These are phyloP conservation scores for Leccinum longicurvipes DNA, from an alignment of 768 basidiomycete genomes.

Conservation along the genomic window DNA sequence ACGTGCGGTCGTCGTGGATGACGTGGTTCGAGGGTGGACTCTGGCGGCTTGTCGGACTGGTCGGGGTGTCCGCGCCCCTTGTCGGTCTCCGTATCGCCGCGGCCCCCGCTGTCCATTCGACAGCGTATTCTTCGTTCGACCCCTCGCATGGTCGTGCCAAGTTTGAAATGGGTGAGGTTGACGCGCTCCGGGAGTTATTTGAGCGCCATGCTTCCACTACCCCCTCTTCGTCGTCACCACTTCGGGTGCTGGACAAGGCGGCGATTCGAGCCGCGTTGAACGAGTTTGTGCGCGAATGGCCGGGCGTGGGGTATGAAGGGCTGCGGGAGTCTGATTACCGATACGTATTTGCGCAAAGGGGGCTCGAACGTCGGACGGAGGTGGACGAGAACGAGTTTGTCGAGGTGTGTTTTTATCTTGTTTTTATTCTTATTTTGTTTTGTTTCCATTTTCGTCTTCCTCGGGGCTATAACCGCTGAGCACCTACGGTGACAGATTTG, in stretches of 20 bases:
- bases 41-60: slow-evolving; percentile 25
- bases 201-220: slow-evolving; percentile 1
- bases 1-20: not conserved
- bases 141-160: slow-evolving; percentile 46
- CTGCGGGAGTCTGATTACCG: slow-evolving; percentile 61
- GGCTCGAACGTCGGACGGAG: slow-evolving; percentile 50
- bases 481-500: slow-evolving; percentile 50
- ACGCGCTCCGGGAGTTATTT: slow-evolving; percentile 40
- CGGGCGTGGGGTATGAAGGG: slow-evolving; percentile 51
- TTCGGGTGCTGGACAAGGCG: slow-evolving; percentile 36
- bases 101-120: not conserved
- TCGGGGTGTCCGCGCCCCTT: not conserved
- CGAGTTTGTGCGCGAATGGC: slow-evolving; percentile 37
- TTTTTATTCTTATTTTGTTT: not conserved
- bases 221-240: not conserved
- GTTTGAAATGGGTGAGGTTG: slow-evolving; percentile 52
- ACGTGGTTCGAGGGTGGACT: slow-evolving; percentile 11
- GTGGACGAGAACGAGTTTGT: slow-evolving; percentile 85
- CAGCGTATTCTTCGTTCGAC: slow-evolving; percentile 9
- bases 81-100: not conserved
- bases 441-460: not conserved
- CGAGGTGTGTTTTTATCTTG: slow-evolving; percentile 54
- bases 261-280: slow-evolving; percentile 43
- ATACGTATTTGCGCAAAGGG: slow-evolving; percentile 76
- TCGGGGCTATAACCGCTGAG: not conserved